Base-by-base conservation (phyloP, 345 rosid species). In the Clarkia xantiana region DNA sequence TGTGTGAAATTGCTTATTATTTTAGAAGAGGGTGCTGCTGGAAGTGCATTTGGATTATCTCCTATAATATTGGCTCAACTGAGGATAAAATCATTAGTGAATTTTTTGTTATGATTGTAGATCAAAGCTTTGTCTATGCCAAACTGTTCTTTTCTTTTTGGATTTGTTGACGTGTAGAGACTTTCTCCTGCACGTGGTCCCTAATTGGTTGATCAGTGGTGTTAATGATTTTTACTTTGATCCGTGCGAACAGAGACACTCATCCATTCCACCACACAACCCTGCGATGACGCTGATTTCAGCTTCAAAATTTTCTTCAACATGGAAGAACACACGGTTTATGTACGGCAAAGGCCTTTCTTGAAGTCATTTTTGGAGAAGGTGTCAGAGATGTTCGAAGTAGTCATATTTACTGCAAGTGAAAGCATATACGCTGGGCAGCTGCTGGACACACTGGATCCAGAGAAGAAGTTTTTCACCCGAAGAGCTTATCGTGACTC, bases 381-480 rank as follows among this genome's bases (percentile, higher is more conserved):
- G 47, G 67, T 62, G 23, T 56, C 61, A 38, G 61, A 62, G 39
- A 62, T 62, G 61, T 62, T 62, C 25, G 67, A 62, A 18, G 51
- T 62, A 7, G 55, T 62, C 22, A 46, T 62, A 40, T 62, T 55
- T 42, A 62, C 67, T 4, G 67, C 67, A 5, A 56, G 67, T 18
- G 61, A 62, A 49, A 56, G 44, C 16, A 45, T 45, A 2, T 62
- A 62, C 40, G 67, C 67, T 3, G 47, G 25, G n/a, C 67, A 50
- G 52, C 61, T 62, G 22, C 61, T 62, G 48, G 67, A 62, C 42
- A 51, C 16, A 19, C 38, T 62, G 53, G 67, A 62, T 41, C 61
- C 67, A 2, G 67, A 62, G 18, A 18, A 51, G 54, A 62, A 62
- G 55, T 44, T 62, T 23, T 55, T 62, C 40, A 56, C 67, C 45